These are phyloP conservation scores for Baudoinia panamericana DNA, from an alignment of 495 filamentous ascomycete genomes.

Conservation along the genomic window DNA sequence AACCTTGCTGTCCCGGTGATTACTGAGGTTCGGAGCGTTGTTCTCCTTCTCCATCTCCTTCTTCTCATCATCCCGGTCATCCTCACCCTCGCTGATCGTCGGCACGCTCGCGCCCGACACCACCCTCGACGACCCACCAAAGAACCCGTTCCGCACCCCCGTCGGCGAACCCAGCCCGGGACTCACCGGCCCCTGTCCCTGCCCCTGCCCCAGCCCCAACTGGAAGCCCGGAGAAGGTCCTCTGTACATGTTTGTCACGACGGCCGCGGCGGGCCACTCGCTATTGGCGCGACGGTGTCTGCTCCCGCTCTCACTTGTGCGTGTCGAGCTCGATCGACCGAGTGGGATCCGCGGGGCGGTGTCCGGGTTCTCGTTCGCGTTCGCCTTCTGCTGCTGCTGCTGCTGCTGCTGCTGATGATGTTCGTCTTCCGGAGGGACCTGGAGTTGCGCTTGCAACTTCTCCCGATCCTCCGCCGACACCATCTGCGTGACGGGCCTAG, in stretches of 20 bases:
- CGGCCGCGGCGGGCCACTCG: constrained; percentile 49
- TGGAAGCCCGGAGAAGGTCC: constrained; percentile 43
- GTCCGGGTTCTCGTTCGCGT: constrained; percentile 51
- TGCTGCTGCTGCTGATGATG: too few relatives aligned
- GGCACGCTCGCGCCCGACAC: constrained; percentile 12
- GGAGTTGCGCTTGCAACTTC: constrained; percentile 44
- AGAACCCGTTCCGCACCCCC: constrained; percentile 39
- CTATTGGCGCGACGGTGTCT: constrained; percentile 50
- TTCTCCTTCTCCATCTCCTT: constrained; percentile 1
- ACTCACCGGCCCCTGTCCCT: constrained; percentile 40
- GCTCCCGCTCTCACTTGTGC: constrained; percentile 34
- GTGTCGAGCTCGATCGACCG: constrained; percentile 49
- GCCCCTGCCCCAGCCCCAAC: too few relatives aligned
- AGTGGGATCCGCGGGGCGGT: constrained; percentile 79
- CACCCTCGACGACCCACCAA: constrained; percentile 29
- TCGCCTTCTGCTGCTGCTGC: constrained; percentile 23
- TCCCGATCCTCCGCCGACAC: constrained; percentile 30
- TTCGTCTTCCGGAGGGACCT: too few relatives aligned
- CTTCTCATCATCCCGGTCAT: neutral
- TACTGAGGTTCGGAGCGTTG: neutral
- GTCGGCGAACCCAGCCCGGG: constrained; percentile 40
- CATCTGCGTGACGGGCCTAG: constrained; percentile 24
- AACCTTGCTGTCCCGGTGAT: constrained; percentile 4
- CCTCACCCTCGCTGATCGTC: constrained; percentile 3
- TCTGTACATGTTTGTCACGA: constrained; percentile 78